Conservation (phyloP, 2,329 filamentous ascomycete species). For the Pestalotiopsis sp. region DNA sequence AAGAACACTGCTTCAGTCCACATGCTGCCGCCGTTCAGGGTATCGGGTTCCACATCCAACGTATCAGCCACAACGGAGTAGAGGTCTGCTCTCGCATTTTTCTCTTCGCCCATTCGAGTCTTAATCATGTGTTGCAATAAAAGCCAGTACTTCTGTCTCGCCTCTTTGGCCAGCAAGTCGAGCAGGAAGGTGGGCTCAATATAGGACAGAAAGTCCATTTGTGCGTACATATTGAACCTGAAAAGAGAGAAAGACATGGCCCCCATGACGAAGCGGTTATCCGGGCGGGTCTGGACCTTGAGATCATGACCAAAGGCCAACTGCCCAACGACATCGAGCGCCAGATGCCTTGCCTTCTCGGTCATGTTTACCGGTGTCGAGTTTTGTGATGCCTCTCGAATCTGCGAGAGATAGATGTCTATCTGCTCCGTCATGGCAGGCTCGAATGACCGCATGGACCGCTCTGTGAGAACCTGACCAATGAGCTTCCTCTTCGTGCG, state of each 20-base stretch:
- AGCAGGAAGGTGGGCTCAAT: background rate
- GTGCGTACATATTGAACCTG: background rate
- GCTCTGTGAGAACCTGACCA: constrained; percentile 3
- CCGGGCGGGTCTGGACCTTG: constrained; percentile 18
- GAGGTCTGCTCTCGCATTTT: constrained; percentile 9
- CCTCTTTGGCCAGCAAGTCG: background rate
- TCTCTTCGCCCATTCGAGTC: constrained; percentile 4
- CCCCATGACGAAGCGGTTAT: background rate
- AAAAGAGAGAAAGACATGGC: background rate
- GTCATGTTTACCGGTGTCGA: constrained; percentile 20
- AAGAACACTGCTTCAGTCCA: background rate
- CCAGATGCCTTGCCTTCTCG: constrained; percentile 13
- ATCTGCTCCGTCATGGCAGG: constrained; percentile 7
- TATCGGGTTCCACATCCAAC: background rate
- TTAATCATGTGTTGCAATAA: background rate
- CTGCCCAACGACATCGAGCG: constrained; percentile 20
- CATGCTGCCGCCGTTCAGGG: background rate
- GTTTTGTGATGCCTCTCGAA: constrained; percentile 10
- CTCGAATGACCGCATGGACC: constrained; percentile 11
- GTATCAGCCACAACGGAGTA: constrained; percentile 11
- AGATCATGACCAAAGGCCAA: constrained; percentile 22
- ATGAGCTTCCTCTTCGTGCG: constrained; percentile 3
- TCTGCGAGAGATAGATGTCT: constrained; percentile 6
- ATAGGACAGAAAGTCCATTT: background rate
- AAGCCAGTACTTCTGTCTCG: background rate